phyloP scores from a whole-genome alignment of 352 stramenopile species.

The Plasmopara muralis region DNA sequence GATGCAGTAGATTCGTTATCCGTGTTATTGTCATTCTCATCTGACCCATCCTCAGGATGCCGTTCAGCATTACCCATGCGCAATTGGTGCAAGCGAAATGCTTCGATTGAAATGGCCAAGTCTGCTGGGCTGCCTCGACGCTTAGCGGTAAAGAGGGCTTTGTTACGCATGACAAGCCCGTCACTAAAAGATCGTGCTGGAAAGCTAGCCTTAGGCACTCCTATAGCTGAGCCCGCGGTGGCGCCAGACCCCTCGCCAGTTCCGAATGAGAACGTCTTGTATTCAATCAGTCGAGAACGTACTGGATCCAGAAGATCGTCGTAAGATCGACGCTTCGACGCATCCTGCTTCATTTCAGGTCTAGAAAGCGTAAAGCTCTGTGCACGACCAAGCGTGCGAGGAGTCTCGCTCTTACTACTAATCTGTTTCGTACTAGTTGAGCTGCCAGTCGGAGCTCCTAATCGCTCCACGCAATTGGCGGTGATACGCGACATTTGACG shows the following conservation, averaged over 20 bases:
- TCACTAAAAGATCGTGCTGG: slow-evolving; percentile 68
- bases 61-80: slow-evolving; percentile 48
- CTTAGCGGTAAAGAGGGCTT: slow-evolving; percentile 51
- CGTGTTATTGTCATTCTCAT: slow-evolving; percentile 31
- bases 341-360: slow-evolving; percentile 5
- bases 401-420: slow-evolving; percentile 8
- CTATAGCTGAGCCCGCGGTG: slow-evolving; percentile 19
- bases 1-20: slow-evolving; percentile 25
- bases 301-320: slow-evolving; percentile 71
- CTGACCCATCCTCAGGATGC: slow-evolving; percentile 32
- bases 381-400: slow-evolving; percentile 16
- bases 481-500: slow-evolving; percentile 47
- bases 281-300: slow-evolving; percentile 67
- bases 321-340: slow-evolving; percentile 51
- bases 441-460: slow-evolving; percentile 10
- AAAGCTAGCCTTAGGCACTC: slow-evolving; percentile 60
- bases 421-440: slow-evolving; percentile 15
- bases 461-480: slow-evolving; percentile 10
- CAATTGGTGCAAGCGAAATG: slow-evolving; percentile 61
- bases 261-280: slow-evolving; percentile 69
- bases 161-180: slow-evolving; percentile 65
- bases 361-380: slow-evolving; percentile 43
- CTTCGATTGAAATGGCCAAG: slow-evolving; percentile 66
- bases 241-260: slow-evolving; percentile 6
- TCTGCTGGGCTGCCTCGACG: slow-evolving; percentile 63